Evolutionary conservation across 306 rosid species (phyloP).

Genomic region (Cucurbita maxima): DNA sequence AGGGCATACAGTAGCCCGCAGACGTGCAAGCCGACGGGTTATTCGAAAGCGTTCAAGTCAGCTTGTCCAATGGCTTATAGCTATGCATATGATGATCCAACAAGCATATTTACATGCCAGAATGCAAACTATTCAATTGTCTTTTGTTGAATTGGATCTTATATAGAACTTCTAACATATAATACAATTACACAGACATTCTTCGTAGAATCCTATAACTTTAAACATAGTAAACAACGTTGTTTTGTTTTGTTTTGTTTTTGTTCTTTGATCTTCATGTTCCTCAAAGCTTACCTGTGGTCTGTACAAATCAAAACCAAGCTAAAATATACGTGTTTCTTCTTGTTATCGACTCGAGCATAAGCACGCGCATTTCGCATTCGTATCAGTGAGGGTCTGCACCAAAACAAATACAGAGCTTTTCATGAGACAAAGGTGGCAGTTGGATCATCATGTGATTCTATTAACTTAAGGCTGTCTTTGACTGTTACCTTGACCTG

Average conservation of each 20-base stretch:
- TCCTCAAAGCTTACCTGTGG: neutral
- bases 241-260: neutral
- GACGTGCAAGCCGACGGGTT: constrained; percentile 26
- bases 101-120: constrained; percentile 47
- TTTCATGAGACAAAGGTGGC: constrained; percentile 7
- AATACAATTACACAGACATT: neutral
- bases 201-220: neutral
- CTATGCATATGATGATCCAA: constrained; percentile 52
- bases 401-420: neutral
- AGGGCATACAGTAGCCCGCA: constrained; percentile 26
- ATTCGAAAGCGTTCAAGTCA: constrained; percentile 35
- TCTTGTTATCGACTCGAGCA: constrained; percentile 39
- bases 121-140: constrained; percentile 32
- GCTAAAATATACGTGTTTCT: constrained; percentile 10
- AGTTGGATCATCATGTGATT: constrained; percentile 3
- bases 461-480: neutral
- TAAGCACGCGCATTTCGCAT: constrained; percentile 53
- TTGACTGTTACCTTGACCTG: constrained; percentile 39
- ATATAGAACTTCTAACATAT: neutral
- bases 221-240: neutral
- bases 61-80: constrained; percentile 49
- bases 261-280: neutral
- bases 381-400: constrained; percentile 54
- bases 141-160: constrained; percentile 31
- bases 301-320: constrained; percentile 8